Base-by-base conservation (phyloP, 2,329 filamentous ascomycete genomes). In the Aspergillus fischeri region DNA sequence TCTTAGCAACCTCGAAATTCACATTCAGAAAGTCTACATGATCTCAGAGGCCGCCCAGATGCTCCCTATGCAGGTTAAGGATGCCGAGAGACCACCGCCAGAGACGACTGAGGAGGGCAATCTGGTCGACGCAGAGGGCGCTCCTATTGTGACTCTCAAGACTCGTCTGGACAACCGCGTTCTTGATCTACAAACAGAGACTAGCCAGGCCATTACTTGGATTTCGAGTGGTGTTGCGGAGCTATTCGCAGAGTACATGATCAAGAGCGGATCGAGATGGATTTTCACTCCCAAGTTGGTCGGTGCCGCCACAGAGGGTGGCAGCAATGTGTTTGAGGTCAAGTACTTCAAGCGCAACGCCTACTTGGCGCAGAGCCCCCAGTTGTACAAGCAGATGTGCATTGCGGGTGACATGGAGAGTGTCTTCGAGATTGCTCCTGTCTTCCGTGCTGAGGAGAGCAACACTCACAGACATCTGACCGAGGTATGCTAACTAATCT, bases 211-310 rank as follows among this genome's bases (percentile, higher is more conserved):
- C 58, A 91, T 92, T 69, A 93, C 93, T 80, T 75, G 80, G 68
- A 85, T 88, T 69, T 87, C 85, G 63, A 81, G 81, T 69, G 86
- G 83, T 56, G 85, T 90, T 42, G 82, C 84, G 59, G 81, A 83
- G 60, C 80, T 94, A 11, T 95, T 95, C 75, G 80, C 83, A 57
- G 86, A 92, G 65, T 97, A 92, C 74, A 86, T 97, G 64, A 82
- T 87, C 59, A 81, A 83, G 63, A 84, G 84, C 58, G 84, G 86
- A 54, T 96, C 96, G 74, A 86, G 88, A 62, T 85, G 90, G 73
- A 92, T 97, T 69, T 91, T 96, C 73, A 90, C 92, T 1, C 92
- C 94, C 9, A 93, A 92, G 73, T 81, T 99, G 47, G 90, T 96
- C 55, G 92, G 89, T 51, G 89, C 93, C 14, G 90, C 94, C 4